Evolutionary conservation across 176 grass and related monocot genomes (phyloP), one percentile per base, ranked within the genome.

Genomic region (Phragmites australis): DNA sequence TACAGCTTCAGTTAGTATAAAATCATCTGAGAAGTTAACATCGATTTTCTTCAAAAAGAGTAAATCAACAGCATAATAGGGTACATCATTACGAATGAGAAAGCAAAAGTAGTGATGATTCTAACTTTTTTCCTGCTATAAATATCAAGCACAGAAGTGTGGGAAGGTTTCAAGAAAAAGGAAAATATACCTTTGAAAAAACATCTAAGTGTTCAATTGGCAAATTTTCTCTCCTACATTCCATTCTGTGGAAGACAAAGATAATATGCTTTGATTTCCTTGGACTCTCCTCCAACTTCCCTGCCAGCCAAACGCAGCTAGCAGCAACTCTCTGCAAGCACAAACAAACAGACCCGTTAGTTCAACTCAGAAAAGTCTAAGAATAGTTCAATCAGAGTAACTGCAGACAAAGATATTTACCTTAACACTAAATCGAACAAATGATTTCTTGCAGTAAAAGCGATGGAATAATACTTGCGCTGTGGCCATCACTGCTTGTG

Each of bases 391-490:
- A 77, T 12, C 2, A 44, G 13, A 66, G 51, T 55, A 80, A 62
- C 19, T 55, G 57, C 39, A 57, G 17, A 62, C 14, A n/a, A 67
- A 44, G 11, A 62, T 56, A 76, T 62, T 79, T 74, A 94, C 96
- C 83, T 94, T 91, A 43, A 82, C 96, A 72, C 96, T 98, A 57
- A 98, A 98, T 29, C 90, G 68, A 62, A 89, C 90, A 84, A 99
- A 99, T 46, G 92, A 99, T 72, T 99, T 99, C 63, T 95, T 99
- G 82, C 92, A 95, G 77, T 87, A 99, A 86, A 95, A 99, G 5
- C 90, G 90, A 82, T 95, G 96, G 45, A 95, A 95, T n/a, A 99
- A 62, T 54, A 99, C 92, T 74, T 99, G 90, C 11, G 86, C 96
- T 29, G 92, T 98, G 21, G 90, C 96, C 96, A 98, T 94, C 66